Evolutionary conservation across 2,329 filamentous ascomycete genomes (phyloP), one percentile per base, ranked within the genome.

Genomic region (Apiospora aurea): DNA sequence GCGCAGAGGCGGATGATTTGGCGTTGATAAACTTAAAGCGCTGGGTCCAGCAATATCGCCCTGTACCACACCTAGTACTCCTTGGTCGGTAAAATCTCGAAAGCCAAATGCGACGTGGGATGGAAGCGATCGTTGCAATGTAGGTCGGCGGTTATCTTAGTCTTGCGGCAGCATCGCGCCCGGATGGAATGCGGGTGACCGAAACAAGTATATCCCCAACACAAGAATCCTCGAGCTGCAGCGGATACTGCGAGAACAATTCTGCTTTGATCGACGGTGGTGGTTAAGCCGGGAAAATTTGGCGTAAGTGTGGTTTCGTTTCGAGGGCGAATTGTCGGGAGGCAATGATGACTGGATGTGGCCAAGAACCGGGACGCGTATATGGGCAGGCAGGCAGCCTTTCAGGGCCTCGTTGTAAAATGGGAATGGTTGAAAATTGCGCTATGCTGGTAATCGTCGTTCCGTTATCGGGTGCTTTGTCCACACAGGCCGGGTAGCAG

Each of bases 31-130:
- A n/a, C 10, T 34, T 64, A 64, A 16, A 64, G 74, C 74, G n/a
- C 94, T 89, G 46, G 93, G 82, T 18, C 88, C 87, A 5, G 94
- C 94, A 69, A 97, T 89, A 74, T 90, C 89, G 76, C 90, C 88
- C 81, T 94, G 57, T 64, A 38, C 34, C 34, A 18, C 29, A n/a
- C 57, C 57, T 34, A 64, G 34, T 41, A 64, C 34, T 64, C 21
- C 57, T 64, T 64, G 5, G 21, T 64, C 57, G 57, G 18, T 64
- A 13, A 64, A 10, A 61, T 4, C 4, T 38, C 29, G 29, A 29
- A 61, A 38, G 53, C 53, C 29, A 61, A 18, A 61, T 21, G 29
- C 53, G 38, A 38, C 53, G 16, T 29, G 29, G 29, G 29, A n/a
- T 61, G 29, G 53, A 38, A 34, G 29, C 34, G 57, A 34, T 64